These are phyloP conservation scores for Capillidium heterosporum DNA, from an alignment of 371 early-diverging fungal species.

Conservation along the genomic window DNA sequence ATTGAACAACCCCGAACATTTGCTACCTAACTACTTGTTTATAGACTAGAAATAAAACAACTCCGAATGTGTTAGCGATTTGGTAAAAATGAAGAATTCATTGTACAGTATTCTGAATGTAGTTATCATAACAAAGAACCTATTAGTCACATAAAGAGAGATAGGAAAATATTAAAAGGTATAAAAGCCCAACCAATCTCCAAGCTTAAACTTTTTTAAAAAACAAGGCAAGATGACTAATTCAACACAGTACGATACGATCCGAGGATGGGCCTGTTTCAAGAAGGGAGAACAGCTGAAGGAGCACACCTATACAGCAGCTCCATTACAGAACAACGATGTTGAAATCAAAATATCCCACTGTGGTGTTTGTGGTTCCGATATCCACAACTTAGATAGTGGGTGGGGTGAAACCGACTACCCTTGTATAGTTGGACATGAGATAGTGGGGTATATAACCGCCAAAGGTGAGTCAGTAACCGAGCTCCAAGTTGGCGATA, in stretches of 20 bases:
- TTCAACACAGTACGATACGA: constrained; percentile 3
- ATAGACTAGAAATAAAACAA: no score
- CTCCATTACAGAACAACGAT: constrained; percentile 19
- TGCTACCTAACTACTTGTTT: no score
- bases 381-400: constrained; percentile 35
- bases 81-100: no score
- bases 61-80: no score
- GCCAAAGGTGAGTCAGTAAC: constrained; percentile 27
- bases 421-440: constrained; percentile 45
- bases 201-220: no score
- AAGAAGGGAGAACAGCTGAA: constrained; percentile 16
- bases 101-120: no score
- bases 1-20: no score
- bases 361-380: constrained; percentile 40
- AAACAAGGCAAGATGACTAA: no score
- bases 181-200: no score
- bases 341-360: constrained; percentile 26
- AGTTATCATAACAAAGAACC: no score
- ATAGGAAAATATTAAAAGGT: no score
- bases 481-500: constrained; percentile 38
- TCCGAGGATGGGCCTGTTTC: constrained; percentile 18
- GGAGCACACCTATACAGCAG: constrained; percentile 19
- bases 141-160: no score
- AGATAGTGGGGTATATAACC: constrained; percentile 45
- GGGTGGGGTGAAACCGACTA: constrained; percentile 28